Base-by-base conservation (phyloP, 257 asterid species). In the Forsythia viridissima region DNA sequence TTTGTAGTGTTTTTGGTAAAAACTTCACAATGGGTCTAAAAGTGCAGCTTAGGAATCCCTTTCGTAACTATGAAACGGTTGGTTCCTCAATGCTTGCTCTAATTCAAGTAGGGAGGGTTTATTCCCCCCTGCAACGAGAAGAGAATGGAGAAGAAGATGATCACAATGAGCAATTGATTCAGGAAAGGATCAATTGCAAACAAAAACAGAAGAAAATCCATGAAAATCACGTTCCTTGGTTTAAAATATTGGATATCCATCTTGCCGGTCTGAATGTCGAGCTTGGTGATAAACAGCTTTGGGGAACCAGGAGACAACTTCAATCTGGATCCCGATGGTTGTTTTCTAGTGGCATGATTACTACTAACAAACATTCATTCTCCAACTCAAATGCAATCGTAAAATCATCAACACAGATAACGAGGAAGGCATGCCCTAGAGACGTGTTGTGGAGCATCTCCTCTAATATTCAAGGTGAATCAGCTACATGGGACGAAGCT, bases 1-100 rank as follows among this genome's bases (percentile, higher is more conserved):
- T 59, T 12, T 39, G 74, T 77, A 83, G 86, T 70, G 74, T 77
- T 80, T 82, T 70, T 52, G 68, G 75, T 80, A 81, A 85, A 72
- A 71, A 80, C 80, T 85, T 93, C 80, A 86, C 74, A 3, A 82
- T 92, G 83, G 89, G 88, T 80, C 80, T 93, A 38, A 89, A 90
- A 74, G 88, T 92, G 87, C 97, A 89, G 86, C 97, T 93, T 72
- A 87, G 97, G 88, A 92, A 92, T 76, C 98, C 98, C 61, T 76
- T 86, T 61, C 93, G 94, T 55, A 83, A 91, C 80, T 85, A 82
- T 66, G 95, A 92, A 83, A 87, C 52, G 84, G 97, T 93, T 75
- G 97, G 97, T 10, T 66, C 80, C 76, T 71, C 92, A 2, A 89
- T 93, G 95, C 93, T 93, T 72, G 93, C 89, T 79, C 86, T 92